A percentile compares a stretch with the other conserved stretches of the same genome.
Conservation (phyloP, 805 yeast genomes). For the Barnettozyma botsteinii region DNA sequence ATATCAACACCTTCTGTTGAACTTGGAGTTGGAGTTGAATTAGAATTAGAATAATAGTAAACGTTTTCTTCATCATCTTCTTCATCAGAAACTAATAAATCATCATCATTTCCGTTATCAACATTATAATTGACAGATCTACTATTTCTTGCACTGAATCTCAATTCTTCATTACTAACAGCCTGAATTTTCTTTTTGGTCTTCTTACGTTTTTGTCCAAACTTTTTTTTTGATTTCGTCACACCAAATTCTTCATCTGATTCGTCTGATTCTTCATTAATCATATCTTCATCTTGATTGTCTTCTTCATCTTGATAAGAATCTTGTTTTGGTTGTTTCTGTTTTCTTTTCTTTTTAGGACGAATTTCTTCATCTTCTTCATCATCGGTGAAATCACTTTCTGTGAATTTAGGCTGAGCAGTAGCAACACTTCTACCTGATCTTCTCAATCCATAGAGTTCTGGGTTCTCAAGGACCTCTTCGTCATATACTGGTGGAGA, state of each 20-base stretch:
- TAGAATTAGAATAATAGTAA: slow-evolving; percentile 20
- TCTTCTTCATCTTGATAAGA: slow-evolving; percentile 11
- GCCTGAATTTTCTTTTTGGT: slow-evolving; percentile 13
- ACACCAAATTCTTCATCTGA: slow-evolving; percentile 34
- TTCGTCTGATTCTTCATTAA: slow-evolving; percentile 15
- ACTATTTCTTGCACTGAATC: slow-evolving; percentile 69
- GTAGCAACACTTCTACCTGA: slow-evolving; percentile 38
- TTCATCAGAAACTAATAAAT: slow-evolving; percentile 31
- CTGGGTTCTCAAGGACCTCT: slow-evolving; percentile 66
- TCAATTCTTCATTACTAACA: slow-evolving; percentile 42
- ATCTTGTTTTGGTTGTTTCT: slow-evolving; percentile 19
- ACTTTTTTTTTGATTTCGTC: slow-evolving; percentile 22
- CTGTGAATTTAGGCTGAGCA: slow-evolving; percentile 16
- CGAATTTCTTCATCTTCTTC: slow-evolving; percentile 25
- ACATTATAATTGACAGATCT: slow-evolving; percentile 70
- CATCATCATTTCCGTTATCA: slow-evolving; percentile 51
- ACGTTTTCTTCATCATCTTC: slow-evolving; percentile 28
- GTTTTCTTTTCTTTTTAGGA: slow-evolving; percentile 20
- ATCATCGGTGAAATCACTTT: slow-evolving; percentile 16
- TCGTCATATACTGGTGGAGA: slow-evolving; percentile 33
- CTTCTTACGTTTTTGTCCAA: slow-evolving; percentile 21
- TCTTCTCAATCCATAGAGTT: slow-evolving; percentile 76
- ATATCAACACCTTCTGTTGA: slow-evolving; percentile 35
- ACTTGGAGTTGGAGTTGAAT: slow-evolving; percentile 23
- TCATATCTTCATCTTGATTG: slow-evolving; percentile 23